Conservation (phyloP, 805 yeast species). For the Ogataea naganishii region DNA sequence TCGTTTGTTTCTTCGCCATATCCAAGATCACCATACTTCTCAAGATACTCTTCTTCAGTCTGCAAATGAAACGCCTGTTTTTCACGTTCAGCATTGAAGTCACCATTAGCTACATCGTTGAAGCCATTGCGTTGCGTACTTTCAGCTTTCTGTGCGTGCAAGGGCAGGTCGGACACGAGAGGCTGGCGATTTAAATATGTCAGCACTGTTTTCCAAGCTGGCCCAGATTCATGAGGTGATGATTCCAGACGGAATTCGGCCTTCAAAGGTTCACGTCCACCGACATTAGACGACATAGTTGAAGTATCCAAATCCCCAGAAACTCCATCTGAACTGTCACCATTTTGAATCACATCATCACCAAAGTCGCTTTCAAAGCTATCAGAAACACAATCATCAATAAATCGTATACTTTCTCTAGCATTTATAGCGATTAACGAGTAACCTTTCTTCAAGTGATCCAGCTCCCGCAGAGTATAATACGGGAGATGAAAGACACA, state of each 20-base stretch:
- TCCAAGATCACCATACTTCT: not conserved
- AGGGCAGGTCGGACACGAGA: constrained; percentile 40
- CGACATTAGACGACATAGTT: too few species aligned
- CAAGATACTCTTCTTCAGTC: not conserved
- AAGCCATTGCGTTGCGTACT: too few species aligned
- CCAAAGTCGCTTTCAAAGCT: constrained; percentile 5
- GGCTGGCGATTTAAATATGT: constrained; percentile 40
- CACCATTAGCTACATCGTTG: too few species aligned
- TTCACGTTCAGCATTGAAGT: too few species aligned
- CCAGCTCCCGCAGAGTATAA: constrained; percentile 51
- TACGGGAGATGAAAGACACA: constrained; percentile 42
- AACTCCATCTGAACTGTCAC: constrained; percentile 8
- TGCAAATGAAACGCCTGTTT: too few species aligned
- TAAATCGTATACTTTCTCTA: constrained; percentile 52
- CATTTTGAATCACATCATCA: constrained; percentile 2
- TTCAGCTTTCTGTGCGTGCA: too few species aligned
- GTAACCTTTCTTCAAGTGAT: constrained; percentile 44
- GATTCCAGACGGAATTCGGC: constrained; percentile 27
- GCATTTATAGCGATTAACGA: constrained; percentile 56
- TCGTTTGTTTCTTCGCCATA: constrained; percentile 5
- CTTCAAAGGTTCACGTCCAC: too few species aligned
- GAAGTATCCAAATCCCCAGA: constrained; percentile 5
- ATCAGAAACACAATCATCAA: constrained; percentile 29
- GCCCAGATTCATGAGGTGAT: constrained; percentile 36
- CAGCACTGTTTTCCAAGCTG: constrained; percentile 40